A percentile compares a stretch with the other conserved stretches of the same genome.
These are phyloP conservation scores for Curvularia lunata DNA, from an alignment of 2,329 filamentous ascomycete species.

Conservation along the genomic window DNA sequence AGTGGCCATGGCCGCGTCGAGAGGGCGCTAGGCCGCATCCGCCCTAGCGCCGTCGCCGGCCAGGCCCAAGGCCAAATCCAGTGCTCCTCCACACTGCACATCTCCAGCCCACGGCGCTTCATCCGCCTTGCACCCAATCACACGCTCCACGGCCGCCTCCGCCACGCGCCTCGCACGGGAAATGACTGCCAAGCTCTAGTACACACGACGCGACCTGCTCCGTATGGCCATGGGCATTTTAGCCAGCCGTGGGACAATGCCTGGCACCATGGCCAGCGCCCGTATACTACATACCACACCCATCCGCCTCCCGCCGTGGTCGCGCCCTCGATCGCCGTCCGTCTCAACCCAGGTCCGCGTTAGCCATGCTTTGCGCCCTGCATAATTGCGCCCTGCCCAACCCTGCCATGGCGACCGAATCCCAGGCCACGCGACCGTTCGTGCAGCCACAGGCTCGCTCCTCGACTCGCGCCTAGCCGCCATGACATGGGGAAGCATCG, in stretches of 20 bases:
- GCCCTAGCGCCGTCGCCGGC: conserved; percentile 32
- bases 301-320: not conserved
- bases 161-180: conserved; percentile 18
- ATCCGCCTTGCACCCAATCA: conserved; percentile 14
- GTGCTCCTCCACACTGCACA: conserved; percentile 26
- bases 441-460: conserved; percentile 32
- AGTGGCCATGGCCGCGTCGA: conserved; percentile 2
- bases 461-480: conserved; percentile 30
- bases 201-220: not conserved
- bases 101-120: conserved; percentile 20
- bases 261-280: too few relatives aligned
- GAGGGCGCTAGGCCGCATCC: conserved; percentile 32
- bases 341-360: not conserved
- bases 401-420: conserved; percentile 17
- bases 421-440: conserved; percentile 25
- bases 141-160: conserved; percentile 16
- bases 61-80: conserved; percentile 31
- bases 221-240: conserved; percentile 4
- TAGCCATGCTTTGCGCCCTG: conserved; percentile 16
- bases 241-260: conserved; percentile 4
- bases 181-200: conserved; percentile 14
- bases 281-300: too few relatives aligned
- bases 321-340: not conserved
- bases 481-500: conserved; percentile 31
- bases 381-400: conserved; percentile 15